Conservation (phyloP, 176 grass and related monocot genomes). For the Phragmites australis region DNA sequence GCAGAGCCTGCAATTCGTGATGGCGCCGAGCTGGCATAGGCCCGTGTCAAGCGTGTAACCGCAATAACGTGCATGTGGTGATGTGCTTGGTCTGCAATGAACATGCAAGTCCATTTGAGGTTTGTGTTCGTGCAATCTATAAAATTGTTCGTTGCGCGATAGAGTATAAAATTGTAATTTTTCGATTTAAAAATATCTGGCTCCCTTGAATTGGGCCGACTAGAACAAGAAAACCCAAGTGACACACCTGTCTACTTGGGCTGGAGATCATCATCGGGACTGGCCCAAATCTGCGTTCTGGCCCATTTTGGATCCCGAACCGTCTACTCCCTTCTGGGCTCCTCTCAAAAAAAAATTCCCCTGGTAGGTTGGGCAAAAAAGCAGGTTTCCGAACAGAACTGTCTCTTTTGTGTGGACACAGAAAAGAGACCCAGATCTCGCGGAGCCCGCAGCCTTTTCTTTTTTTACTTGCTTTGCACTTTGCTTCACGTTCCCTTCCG, state of each 20-base stretch:
- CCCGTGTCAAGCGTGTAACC: not conserved
- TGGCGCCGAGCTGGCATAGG: no score
- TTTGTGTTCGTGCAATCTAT: not conserved
- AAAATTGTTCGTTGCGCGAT: no score
- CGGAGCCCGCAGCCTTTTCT: not conserved
- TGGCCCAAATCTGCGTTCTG: not conserved
- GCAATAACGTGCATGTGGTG: not conserved
- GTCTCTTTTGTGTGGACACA: not conserved
- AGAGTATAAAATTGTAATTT: no score
- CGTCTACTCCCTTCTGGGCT: no score
- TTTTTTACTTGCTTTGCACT: slow-evolving; percentile 36
- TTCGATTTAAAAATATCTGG: no score
- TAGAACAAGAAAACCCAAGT: not conserved
- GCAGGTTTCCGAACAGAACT: no score
- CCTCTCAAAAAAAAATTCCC: no score
- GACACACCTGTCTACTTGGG: not conserved
- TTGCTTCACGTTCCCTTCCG: not conserved
- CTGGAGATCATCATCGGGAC: not conserved
- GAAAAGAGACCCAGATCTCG: not conserved
- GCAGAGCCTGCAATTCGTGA: not conserved
- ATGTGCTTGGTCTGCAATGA: not conserved
- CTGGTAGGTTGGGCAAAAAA: no score
- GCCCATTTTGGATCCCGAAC: not conserved
- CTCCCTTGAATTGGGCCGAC: not conserved
- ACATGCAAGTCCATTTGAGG: not conserved